Percentiles rank a stretch among this genome's conserved stretches.
Evolutionary conservation across 2,329 filamentous ascomycete genomes (phyloP).

Genomic region (Verticillium albo-atrum): DNA sequence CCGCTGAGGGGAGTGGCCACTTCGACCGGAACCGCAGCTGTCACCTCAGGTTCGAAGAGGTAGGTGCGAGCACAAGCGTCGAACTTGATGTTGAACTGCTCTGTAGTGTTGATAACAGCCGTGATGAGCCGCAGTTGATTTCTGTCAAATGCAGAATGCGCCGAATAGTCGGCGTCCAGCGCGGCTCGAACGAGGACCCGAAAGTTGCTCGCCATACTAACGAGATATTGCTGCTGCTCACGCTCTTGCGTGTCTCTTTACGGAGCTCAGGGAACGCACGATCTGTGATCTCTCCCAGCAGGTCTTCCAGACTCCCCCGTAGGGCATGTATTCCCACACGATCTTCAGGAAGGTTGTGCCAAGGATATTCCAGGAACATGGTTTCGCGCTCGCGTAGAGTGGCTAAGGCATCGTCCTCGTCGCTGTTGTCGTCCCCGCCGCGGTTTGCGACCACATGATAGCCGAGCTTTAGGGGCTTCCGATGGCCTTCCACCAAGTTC

Average conservation of each 20-base stretch:
- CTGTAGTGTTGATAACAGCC: too few species aligned
- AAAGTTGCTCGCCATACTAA: slow-evolving; percentile 13
- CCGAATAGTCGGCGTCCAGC: too few species aligned
- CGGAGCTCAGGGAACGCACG: slow-evolving; percentile 20
- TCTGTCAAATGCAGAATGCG: too few species aligned
- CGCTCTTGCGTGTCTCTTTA: slow-evolving; percentile 12
- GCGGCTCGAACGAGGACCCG: slow-evolving; percentile 8
- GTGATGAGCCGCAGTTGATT: too few species aligned
- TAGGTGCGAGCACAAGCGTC: too few species aligned
- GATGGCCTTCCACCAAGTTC: slow-evolving; percentile 11
- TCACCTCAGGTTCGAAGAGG: too few species aligned
- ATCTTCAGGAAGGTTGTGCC: slow-evolving; percentile 12
- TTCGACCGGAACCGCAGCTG: too few species aligned
- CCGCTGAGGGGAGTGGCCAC: too few species aligned
- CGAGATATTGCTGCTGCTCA: slow-evolving; percentile 13
- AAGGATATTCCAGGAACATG: slow-evolving; percentile 5
- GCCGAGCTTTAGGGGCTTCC: slow-evolving; percentile 13
- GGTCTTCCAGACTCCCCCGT: slow-evolving; percentile 14
- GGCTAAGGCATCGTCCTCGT: neutral
- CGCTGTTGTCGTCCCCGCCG: slow-evolving; percentile 13
- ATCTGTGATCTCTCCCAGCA: slow-evolving; percentile 21
- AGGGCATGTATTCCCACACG: slow-evolving; percentile 19
- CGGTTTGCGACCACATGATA: slow-evolving; percentile 19
- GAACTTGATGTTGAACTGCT: too few species aligned
- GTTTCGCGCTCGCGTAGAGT: neutral